phyloP scores from a whole-genome alignment of 495 filamentous ascomycete species.

The Choiromyces venosus region DNA sequence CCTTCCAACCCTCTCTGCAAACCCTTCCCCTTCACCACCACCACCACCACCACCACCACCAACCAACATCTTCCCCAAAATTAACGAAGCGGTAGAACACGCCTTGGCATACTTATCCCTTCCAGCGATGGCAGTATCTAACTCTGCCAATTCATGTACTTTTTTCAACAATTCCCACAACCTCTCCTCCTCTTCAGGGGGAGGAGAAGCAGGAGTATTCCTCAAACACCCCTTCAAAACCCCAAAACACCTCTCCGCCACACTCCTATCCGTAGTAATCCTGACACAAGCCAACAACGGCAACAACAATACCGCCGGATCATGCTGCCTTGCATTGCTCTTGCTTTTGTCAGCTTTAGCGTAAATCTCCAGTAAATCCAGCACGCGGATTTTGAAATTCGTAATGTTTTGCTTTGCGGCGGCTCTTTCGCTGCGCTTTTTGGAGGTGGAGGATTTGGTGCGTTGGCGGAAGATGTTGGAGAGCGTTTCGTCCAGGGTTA shows the following conservation, averaged over 20 bases:
- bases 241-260: constrained; percentile 63
- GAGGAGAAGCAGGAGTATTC: constrained; percentile 45
- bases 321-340: constrained; percentile 52
- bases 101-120: constrained; percentile 48
- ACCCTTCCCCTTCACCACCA: constrained; percentile 4
- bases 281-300: constrained; percentile 53
- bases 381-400: constrained; percentile 88
- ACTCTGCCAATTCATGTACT: constrained; percentile 67
- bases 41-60: constrained; percentile 41
- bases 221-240: constrained; percentile 58
- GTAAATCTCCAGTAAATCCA: constrained; percentile 82
- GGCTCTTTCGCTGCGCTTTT: constrained; percentile 73
- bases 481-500: constrained; percentile 74
- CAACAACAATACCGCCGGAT: constrained; percentile 57
- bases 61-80: constrained; percentile 58
- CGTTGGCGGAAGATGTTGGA: constrained; percentile 76
- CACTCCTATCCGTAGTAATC: constrained; percentile 61
- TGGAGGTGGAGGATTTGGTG: constrained; percentile 46
- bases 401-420: constrained; percentile 83
- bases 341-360: constrained; percentile 66
- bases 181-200: constrained; percentile 36
- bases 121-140: constrained; percentile 52
- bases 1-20: constrained; percentile 42
- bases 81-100: constrained; percentile 59
- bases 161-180: constrained; percentile 56